Evolutionary conservation across 2,329 filamentous ascomycete species (phyloP), one percentile per base, ranked within the genome.

Genomic region (Pseudogymnoascus sp.): DNA sequence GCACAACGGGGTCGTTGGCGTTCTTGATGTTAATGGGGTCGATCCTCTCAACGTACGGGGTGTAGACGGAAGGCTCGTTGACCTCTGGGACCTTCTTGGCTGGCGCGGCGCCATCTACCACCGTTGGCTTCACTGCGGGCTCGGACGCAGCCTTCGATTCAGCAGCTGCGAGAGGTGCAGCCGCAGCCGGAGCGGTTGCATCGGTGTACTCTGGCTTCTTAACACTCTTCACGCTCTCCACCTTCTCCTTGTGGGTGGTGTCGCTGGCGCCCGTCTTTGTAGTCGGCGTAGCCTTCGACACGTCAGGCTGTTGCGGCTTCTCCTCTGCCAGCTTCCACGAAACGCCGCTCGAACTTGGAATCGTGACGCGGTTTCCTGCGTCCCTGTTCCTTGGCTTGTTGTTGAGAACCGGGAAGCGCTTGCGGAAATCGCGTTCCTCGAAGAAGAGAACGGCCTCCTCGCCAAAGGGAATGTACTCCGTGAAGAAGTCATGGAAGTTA

Each of bases 401-500:
- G 47, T 58, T 58, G 43, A 81, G 78, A 65, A 77, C 77, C 7
- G 84, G 85, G 78, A 96, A 97, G 62, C 90, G 86, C 75, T 88
- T 91, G 72, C 88, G 85, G 78, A 96, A 97, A 70, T 97, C 91
- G 67, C 88, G 84, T 77, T 99, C 94, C 76, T 99, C 94, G 59
- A 99, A 87, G 77, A 96, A 97, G 25, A 96, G 84, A 50, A 99
- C 93, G 16, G 89, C 89, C 72, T 96, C 90, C 77, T 99, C 94
- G 70, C 92, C 94, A 67, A 89, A 96, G 20, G 94, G 94, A 16
- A 99, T 77, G 74, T 93, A 99, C 77, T 97, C 92, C 69, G 92
- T 97, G 77, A 99, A 99, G 79, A 97, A 94, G 75, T 99, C 94
- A 77, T 99, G 93, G 82, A 97, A 99, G 77, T 91, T 96, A 79